These are phyloP conservation scores for Cercospora sesami DNA, from an alignment of 2,329 filamentous ascomycete species.

Conservation along the genomic window DNA sequence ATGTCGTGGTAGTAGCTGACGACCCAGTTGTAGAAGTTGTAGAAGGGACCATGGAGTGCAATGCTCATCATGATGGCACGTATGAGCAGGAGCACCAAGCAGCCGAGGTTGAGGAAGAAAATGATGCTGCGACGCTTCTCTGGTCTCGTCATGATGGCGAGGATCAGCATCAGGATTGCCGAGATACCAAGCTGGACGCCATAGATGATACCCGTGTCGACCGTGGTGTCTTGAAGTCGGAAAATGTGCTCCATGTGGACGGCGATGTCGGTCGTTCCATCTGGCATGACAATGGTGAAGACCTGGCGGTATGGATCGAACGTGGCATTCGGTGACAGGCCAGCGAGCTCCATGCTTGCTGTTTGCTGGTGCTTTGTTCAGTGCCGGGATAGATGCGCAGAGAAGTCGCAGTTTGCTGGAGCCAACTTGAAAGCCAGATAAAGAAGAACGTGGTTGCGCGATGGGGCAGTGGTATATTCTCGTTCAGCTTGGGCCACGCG, in stretches of 20 bases:
- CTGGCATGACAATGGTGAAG: conserved; percentile 48
- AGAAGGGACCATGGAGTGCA: conserved; percentile 62
- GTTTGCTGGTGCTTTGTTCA: conserved; percentile 18
- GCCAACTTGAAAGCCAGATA: conserved; percentile 13
- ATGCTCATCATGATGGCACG: conserved; percentile 59
- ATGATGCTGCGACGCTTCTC: conserved; percentile 65
- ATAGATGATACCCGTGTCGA: conserved; percentile 60
- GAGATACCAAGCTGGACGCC: conserved; percentile 70
- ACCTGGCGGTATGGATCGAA: conserved; percentile 57
- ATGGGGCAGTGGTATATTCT: conserved; percentile 8
- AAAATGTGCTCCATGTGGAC: conserved; percentile 49
- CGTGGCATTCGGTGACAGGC: conserved; percentile 20
- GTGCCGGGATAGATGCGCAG: background rate
- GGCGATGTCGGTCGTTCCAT: conserved; percentile 48
- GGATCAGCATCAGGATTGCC: conserved; percentile 62
- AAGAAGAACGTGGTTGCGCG: conserved; percentile 18
- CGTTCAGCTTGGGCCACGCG: conserved; percentile 20
- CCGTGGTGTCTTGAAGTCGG: conserved; percentile 49
- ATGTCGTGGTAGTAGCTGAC: conserved; percentile 31
- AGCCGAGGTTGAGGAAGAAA: conserved; percentile 64
- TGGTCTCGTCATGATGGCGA: conserved; percentile 66
- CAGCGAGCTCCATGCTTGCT: conserved; percentile 1
- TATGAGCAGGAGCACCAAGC: conserved; percentile 61
- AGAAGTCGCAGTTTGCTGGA: conserved; percentile 19
- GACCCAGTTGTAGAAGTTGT: conserved; percentile 50